Base-by-base conservation (phyloP, 2,329 filamentous ascomycete species). In the Ophiobolus disseminans region DNA sequence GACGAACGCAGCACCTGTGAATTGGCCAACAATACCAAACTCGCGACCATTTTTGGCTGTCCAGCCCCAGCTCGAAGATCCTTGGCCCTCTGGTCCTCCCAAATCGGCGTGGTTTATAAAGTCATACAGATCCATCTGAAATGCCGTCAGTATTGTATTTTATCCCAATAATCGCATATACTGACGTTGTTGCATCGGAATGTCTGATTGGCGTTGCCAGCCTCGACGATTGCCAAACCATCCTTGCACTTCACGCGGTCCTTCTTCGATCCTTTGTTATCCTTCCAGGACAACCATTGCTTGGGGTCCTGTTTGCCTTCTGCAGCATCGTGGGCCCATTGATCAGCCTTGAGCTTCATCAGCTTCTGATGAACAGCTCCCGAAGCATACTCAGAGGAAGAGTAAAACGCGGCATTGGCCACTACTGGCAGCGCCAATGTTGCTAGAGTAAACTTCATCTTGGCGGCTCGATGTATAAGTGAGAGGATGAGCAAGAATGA, bases 61-160 rank as follows among this genome's bases (percentile, higher is more conserved):
- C 80, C 80, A 82, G 8, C 81, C 80, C 80, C 80, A 82, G 0
- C 76, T 78, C 3, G 71, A 74, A 8, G 71, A 74, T 20, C 75
- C 75, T 34, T 66, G 66, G 16, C 73, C 74, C 40, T 63, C 65
- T 26, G 58, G 58, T 45, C 76, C 79, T 11, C 81, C 82, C 8
- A 85, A 75, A 26, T 79, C 78, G 8, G 76, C 75, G 53, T 85
- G 82, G 47, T 75, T 78, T 22, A 80, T 67, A 65, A 85, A 84
- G 60, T 81, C 78, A 60, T 83, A 80, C 1, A 83, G 73, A 53
- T 84, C 81, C n/a, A 82, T 74, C 70, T 66, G 40, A 46, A 7
- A 16, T 6, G 3, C 23, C 10, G 26, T 56, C 16, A 80, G 70
- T 57, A 19, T 11, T 3, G 14, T 22, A 10, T 28, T n/a, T 2